Evolutionary conservation across 441 rosid genomes (phyloP).

Genomic region (Erodium trifolium): DNA sequence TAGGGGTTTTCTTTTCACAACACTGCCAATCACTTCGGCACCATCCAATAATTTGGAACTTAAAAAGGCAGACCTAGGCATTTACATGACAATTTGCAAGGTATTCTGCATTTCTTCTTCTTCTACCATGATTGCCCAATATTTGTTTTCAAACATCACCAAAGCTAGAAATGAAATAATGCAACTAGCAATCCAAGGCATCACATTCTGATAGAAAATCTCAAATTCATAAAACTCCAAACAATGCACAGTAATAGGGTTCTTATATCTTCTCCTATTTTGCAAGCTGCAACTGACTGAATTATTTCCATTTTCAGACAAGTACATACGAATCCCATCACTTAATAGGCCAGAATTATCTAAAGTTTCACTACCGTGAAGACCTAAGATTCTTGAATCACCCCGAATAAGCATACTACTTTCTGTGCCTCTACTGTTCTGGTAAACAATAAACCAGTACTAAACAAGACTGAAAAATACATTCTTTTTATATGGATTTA

Average conservation of each 20-base stretch:
- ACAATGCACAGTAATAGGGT: neutral
- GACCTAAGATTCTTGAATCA: neutral
- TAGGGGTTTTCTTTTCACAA: neutral
- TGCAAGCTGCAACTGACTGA: neutral
- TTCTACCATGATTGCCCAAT: neutral
- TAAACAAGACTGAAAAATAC: neutral
- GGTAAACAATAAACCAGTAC: no score
- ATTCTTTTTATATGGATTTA: neutral
- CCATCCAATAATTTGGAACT: neutral
- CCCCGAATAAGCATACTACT: neutral
- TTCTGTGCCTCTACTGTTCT: neutral
- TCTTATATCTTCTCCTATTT: neutral
- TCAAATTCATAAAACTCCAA: neutral
- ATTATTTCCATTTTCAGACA: constrained; percentile 2
- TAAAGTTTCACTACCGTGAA: neutral
- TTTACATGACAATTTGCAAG: neutral
- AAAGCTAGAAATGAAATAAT: no score
- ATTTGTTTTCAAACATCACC: no score
- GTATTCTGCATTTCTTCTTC: constrained; percentile 3
- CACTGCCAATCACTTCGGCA: constrained; percentile 1
- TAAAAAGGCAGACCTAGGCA: neutral
- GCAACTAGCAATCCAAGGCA: neutral
- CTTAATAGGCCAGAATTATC: constrained; percentile 2
- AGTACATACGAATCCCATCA: neutral
- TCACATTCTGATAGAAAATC: neutral